Evolutionary conservation across 2,329 filamentous ascomycete species (phyloP).

Genomic region (Stagonosporopsis rhizophila): DNA sequence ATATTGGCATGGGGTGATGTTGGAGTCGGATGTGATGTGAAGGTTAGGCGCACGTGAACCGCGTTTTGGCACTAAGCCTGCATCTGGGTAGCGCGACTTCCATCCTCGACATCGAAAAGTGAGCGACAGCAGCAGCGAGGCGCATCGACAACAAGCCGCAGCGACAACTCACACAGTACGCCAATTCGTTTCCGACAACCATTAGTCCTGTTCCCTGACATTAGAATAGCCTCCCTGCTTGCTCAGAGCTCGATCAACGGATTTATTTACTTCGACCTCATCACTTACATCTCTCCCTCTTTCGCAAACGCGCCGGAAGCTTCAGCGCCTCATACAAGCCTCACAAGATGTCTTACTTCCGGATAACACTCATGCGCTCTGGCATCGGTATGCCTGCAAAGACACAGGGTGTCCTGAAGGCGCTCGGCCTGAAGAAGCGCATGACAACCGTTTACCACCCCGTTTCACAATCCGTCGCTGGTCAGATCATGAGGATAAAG

Average conservation of each 20-base stretch:
- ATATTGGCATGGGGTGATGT: background rate
- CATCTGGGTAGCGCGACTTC: slow-evolving; percentile 20
- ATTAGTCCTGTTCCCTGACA: slow-evolving; percentile 7
- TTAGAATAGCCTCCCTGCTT: slow-evolving; percentile 1
- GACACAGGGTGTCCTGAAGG: slow-evolving; percentile 79
- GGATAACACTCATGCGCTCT: slow-evolving; percentile 87
- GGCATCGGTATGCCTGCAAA: slow-evolving; percentile 84
- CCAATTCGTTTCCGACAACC: background rate
- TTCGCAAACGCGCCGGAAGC: background rate
- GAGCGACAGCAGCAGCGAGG: slow-evolving; percentile 15
- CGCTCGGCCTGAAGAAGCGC: slow-evolving; percentile 84
- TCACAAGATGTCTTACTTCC: slow-evolving; percentile 76
- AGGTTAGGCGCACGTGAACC: slow-evolving; percentile 21
- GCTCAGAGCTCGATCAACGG: background rate
- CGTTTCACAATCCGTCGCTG: slow-evolving; percentile 79
- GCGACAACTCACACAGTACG: slow-evolving; percentile 15
- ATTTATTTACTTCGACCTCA: background rate
- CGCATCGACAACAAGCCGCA: slow-evolving; percentile 22
- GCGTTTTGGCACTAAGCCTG: slow-evolving; percentile 18
- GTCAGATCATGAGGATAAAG: slow-evolving; percentile 93
- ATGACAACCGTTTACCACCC: slow-evolving; percentile 90
- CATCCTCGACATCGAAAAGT: slow-evolving; percentile 31
- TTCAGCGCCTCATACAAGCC: slow-evolving; percentile 1
- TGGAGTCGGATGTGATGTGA: slow-evolving; percentile 6
- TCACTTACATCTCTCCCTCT: slow-evolving; percentile 1